A percentile compares a stretch with the other conserved stretches of the same genome.
phyloP scores from a whole-genome alignment of 176 grass and related monocot genomes.

The Chloris gayana region DNA sequence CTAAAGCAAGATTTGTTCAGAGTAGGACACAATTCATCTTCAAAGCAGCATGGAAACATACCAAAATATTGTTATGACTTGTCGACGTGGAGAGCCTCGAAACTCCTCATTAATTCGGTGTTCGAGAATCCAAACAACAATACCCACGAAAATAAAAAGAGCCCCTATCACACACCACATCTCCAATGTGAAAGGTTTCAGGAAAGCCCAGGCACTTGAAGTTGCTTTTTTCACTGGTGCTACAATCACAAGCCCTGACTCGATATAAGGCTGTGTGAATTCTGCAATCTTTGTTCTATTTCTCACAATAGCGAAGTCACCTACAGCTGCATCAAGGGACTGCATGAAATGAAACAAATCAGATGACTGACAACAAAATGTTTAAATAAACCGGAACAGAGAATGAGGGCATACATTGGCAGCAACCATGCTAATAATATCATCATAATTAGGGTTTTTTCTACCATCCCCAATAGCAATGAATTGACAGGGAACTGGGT shows the following conservation, averaged over 20 bases:
- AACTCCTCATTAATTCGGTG: conserved; percentile 79
- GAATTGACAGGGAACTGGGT: conserved; percentile 75
- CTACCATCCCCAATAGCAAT: conserved; percentile 63
- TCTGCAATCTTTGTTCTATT: conserved; percentile 71
- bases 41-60: conserved; percentile 35
- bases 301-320: conserved; percentile 80
- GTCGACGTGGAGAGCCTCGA: conserved; percentile 62
- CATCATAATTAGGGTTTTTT: conserved; percentile 61
- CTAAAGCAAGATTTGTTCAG: background rate
- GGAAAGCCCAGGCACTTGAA: conserved; percentile 80
- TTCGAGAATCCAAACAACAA: conserved; percentile 88
- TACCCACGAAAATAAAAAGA: conserved; percentile 81
- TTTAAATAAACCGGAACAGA: conserved; percentile 25
- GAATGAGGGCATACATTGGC: conserved; percentile 58
- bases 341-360: conserved; percentile 29
- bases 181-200: conserved; percentile 79
- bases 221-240: conserved; percentile 35
- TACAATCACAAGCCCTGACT: conserved; percentile 82
- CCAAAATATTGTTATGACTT: conserved; percentile 76
- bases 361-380: conserved; percentile 27
- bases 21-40: background rate
- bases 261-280: conserved; percentile 78
- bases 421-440: conserved; percentile 66
- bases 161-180: conserved; percentile 80
- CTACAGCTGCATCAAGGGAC: conserved; percentile 81